Base-by-base conservation (phyloP, 148 eudicot genomes). In the Amaranthus cruentus region DNA sequence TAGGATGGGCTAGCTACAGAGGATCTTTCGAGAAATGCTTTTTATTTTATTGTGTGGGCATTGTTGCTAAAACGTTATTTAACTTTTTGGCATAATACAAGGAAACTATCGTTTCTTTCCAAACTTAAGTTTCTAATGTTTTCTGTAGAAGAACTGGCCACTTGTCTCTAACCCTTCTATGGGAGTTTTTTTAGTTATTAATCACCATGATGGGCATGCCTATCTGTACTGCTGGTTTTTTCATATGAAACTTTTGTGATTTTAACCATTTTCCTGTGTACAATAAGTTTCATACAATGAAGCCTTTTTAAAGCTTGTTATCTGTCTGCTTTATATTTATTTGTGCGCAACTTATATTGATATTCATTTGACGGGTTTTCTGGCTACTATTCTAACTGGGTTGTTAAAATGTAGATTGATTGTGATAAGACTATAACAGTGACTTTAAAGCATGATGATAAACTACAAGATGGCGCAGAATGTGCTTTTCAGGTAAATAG, bases 391-490 rank as follows among this genome's bases (percentile, higher is more conserved):
- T 58, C 53, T 69, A 55, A 66, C 79, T 49, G 47, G 43, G 47
- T 51, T 51, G 5, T 50, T 60, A 50, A 61, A 38, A 44, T 76
- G 81, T 96, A 95, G 99, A 84, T 95, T 81, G 99, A 95, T 81
- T 92, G 94, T 78, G 99, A 95, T 83, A 95, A 95, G 82, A 90
- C 97, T 51, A 88, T 95, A 66, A 87, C 89, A 91, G 97, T 92
- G 18, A 81, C 97, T 15, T 64, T 95, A 73, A 95, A 95, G 78
- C 99, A 88, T 66, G 99, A 91, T 82, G 99, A 95, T 74, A 95
- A 95, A 75, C 78, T 95, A 74, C 97, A 87, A 82, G 99, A 95
- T 73, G 91, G 96, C 18, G 55, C 91, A 4, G 99, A 95, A 81
- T 91, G 89, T 81, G 77, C 96, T 74, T 95, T 95, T 78, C 99